Evolutionary conservation across 768 basidiomycete genomes (phyloP).

Genomic region (Termitomyces heimii): DNA sequence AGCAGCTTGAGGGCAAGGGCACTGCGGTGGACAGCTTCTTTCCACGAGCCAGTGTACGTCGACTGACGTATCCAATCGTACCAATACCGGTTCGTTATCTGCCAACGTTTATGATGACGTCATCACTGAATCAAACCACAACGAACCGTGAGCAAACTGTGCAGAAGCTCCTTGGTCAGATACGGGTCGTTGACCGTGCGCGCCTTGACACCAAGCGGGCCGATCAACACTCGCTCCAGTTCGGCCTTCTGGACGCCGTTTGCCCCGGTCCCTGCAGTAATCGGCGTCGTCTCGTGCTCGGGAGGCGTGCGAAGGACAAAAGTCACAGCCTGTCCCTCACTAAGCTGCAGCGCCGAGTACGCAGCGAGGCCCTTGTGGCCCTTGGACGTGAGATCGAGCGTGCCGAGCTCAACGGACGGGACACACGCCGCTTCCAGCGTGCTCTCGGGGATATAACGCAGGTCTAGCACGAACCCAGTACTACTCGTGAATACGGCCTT

Average conservation of each 20-base stretch:
- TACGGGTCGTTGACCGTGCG: conserved; percentile 58
- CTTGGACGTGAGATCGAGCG: conserved; percentile 59
- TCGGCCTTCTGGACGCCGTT: conserved; percentile 1
- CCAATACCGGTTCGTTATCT: conserved; percentile 80
- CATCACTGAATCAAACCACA: background rate
- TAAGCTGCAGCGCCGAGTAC: conserved; percentile 50
- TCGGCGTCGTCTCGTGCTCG: background rate
- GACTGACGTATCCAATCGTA: conserved; percentile 83
- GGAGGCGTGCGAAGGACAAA: conserved; percentile 79
- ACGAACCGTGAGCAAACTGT: conserved; percentile 40
- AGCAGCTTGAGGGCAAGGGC: conserved; percentile 92
- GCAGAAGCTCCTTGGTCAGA: conserved; percentile 60
- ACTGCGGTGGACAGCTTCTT: conserved; percentile 89
- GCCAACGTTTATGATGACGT: conserved; percentile 7
- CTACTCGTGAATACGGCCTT: conserved; percentile 59
- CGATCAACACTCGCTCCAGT: conserved; percentile 1
- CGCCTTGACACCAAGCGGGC: conserved; percentile 30
- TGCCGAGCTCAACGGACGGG: conserved; percentile 52
- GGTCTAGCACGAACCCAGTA: conserved; percentile 55
- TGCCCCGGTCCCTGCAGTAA: background rate
- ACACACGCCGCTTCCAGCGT: conserved; percentile 25
- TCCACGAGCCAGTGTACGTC: conserved; percentile 91
- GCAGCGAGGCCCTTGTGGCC: conserved; percentile 73
- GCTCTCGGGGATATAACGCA: conserved; percentile 67
- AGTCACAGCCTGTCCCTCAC: conserved; percentile 87